These are phyloP conservation scores for Boechera divaricarpa DNA, from an alignment of 345 rosid species.

Conservation along the genomic window DNA sequence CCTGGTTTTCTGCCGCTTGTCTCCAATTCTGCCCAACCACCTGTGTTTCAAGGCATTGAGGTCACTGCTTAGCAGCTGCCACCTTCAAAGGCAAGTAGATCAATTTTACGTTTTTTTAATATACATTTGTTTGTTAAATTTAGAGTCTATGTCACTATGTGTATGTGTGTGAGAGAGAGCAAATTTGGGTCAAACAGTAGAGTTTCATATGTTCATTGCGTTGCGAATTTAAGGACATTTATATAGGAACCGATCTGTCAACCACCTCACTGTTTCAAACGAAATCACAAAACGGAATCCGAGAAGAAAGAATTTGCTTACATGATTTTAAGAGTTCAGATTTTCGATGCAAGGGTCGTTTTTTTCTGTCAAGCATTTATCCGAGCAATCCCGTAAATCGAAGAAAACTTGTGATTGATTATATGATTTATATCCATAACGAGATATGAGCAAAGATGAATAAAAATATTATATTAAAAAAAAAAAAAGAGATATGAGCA, in stretches of 20 bases:
- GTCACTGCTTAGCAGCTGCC: too few species aligned
- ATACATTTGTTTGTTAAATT: not conserved
- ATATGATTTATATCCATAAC: not conserved
- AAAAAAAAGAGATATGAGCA: not conserved
- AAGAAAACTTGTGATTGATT: not conserved
- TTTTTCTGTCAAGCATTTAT: not conserved
- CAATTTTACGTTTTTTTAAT: not conserved
- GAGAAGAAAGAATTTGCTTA: not conserved
- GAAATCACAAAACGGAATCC: not conserved
- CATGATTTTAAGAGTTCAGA: not conserved
- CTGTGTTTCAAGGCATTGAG: too few species aligned
- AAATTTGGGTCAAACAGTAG: constrained; percentile 8
- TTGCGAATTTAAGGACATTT: not conserved
- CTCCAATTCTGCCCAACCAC: constrained; percentile 38
- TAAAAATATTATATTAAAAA: too few species aligned
- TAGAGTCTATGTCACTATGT: constrained; percentile 14
- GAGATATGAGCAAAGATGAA: not conserved
- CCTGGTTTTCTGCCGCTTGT: constrained; percentile 46
- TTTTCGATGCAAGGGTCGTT: not conserved
- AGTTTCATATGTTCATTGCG: not conserved
- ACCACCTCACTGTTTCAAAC: not conserved
- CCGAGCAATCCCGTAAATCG: constrained; percentile 9
- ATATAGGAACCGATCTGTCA: not conserved
- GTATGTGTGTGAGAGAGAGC: not conserved
- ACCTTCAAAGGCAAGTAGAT: not conserved